Percentiles rank a stretch among this genome's conserved stretches.
These are phyloP conservation scores for Colletotrichum cordylinicola DNA, from an alignment of 2,329 filamentous ascomycete species.

Conservation along the genomic window DNA sequence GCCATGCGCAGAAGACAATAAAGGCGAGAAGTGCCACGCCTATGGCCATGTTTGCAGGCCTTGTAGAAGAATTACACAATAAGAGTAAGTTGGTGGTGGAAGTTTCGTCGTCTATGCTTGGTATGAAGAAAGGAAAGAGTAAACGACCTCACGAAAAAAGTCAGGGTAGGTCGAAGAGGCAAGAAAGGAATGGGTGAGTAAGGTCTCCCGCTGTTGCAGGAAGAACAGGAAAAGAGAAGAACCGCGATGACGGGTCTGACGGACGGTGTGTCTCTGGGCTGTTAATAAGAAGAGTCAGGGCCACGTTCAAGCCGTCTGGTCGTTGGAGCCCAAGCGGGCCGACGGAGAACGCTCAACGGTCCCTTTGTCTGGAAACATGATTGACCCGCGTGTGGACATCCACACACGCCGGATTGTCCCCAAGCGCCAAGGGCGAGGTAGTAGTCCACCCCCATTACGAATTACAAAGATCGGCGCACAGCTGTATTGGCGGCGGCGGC, in stretches of 20 bases:
- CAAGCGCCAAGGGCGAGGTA: constrained; percentile 9
- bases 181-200: constrained; percentile 11
- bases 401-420: constrained; percentile 1
- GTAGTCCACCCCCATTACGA: neutral
- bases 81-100: neutral
- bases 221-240: neutral
- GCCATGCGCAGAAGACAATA: constrained; percentile 18
- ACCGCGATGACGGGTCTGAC: neutral
- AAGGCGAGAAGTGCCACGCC: constrained; percentile 16
- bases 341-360: constrained; percentile 19
- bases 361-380: constrained; percentile 11
- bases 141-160: neutral
- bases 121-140: neutral
- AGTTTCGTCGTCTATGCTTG: neutral
- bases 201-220: constrained; percentile 7
- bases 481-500: neutral
- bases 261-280: constrained; percentile 10
- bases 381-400: neutral
- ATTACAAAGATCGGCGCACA: neutral
- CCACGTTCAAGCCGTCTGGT: constrained; percentile 15
- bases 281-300: constrained; percentile 21
- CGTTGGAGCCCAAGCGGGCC: constrained; percentile 14
- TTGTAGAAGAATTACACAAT: neutral
- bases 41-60: constrained; percentile 9
- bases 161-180: neutral